These are phyloP conservation scores for Russula virescens DNA, from an alignment of 768 basidiomycete species.

Conservation along the genomic window DNA sequence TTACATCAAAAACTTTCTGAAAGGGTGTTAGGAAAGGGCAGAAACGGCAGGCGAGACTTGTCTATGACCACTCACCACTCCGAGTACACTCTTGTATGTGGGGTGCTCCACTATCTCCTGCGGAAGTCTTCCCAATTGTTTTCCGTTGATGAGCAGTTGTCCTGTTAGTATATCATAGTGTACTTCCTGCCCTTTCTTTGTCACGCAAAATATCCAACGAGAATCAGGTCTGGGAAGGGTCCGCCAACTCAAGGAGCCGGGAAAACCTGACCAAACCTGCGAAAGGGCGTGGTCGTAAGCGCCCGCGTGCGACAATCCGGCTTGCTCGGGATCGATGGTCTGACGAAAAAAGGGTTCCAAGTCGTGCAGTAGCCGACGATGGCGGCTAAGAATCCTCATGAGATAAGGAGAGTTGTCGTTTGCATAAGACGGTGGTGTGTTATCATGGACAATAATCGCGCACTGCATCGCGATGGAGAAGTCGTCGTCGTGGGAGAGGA, in stretches of 20 bases:
- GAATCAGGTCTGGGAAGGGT: neutral
- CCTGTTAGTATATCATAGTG: conserved; percentile 41
- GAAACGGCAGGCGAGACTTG: no score
- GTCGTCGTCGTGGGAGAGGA: neutral
- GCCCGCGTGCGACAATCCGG: neutral
- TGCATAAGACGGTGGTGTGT: neutral
- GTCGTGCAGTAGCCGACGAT: neutral
- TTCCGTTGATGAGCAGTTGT: conserved; percentile 39
- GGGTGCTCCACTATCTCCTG: conserved; percentile 30
- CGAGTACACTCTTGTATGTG: conserved; percentile 36
- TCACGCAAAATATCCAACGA: conserved; percentile 1
- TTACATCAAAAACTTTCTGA: conserved; percentile 10
- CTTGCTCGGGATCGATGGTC: neutral
- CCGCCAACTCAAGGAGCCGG: neutral
- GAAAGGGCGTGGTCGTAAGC: neutral
- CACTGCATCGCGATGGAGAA: conserved; percentile 14
- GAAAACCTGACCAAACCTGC: neutral
- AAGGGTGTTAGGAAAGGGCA: neutral
- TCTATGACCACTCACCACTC: conserved; percentile 23
- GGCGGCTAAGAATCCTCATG: neutral
- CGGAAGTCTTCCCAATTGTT: conserved; percentile 37
- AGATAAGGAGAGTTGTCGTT: neutral
- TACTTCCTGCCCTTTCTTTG: conserved; percentile 20
- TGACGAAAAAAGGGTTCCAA: neutral
- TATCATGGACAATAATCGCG: conserved; percentile 14